Evolutionary conservation across 1,139 yeast species (phyloP).

Genomic region (Kurtzmaniella natalensis): DNA sequence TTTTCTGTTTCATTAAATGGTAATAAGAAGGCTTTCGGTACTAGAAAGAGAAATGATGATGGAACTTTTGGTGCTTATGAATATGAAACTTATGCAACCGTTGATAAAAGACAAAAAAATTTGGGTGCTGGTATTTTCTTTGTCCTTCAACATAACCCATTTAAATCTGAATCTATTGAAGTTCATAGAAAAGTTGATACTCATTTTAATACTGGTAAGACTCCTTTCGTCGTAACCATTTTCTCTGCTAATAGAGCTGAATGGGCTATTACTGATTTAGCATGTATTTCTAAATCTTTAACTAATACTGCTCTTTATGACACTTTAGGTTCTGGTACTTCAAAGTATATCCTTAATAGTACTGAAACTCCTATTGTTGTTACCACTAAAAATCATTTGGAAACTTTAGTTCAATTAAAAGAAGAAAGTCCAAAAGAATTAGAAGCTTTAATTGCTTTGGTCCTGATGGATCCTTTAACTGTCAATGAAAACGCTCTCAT

Average conservation of each 20-base stretch:
- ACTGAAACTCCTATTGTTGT: constrained; percentile 57
- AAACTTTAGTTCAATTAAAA: constrained; percentile 35
- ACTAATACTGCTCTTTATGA: constrained; percentile 62
- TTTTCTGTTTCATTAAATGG: constrained; percentile 33
- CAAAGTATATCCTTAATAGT: constrained; percentile 52
- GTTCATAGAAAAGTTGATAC: constrained; percentile 23
- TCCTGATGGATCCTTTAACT: constrained; percentile 49
- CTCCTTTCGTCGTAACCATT: constrained; percentile 47
- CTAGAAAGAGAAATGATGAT: constrained; percentile 33
- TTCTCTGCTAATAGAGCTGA: constrained; percentile 55
- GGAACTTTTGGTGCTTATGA: constrained; percentile 43
- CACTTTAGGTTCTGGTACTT: constrained; percentile 57
- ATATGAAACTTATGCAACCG: constrained; percentile 43
- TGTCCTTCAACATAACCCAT: constrained; percentile 43
- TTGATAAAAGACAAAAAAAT: constrained; percentile 38
- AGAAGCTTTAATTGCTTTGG: constrained; percentile 24
- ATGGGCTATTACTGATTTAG: constrained; percentile 60
- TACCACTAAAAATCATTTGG: constrained; percentile 44
- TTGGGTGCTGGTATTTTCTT: constrained; percentile 66
- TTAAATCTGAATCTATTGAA: constrained; percentile 20
- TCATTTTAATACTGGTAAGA: constrained; percentile 18
- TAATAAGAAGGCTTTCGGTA: constrained; percentile 47
- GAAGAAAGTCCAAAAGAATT: constrained; percentile 17
- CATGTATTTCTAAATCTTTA: constrained; percentile 48
- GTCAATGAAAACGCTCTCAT: constrained; percentile 15